Conservation (phyloP, 805 yeast species). For the Alloascoidea africana region DNA sequence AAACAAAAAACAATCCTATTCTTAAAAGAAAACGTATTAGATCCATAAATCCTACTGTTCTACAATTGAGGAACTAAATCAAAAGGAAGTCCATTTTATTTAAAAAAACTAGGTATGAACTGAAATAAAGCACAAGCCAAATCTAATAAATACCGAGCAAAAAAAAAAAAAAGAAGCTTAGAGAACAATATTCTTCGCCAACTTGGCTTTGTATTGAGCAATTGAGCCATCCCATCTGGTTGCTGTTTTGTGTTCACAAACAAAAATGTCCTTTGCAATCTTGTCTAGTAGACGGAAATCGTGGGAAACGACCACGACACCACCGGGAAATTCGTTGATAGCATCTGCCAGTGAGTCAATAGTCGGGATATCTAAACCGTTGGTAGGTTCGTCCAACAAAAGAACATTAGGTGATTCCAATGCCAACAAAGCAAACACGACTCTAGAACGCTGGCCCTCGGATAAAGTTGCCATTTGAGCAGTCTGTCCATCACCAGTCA, state of each 20-base stretch:
- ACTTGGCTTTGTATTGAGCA: conserved; percentile 81
- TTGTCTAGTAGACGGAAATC: conserved; percentile 96
- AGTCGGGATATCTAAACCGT: conserved; percentile 97
- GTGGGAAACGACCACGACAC: conserved; percentile 97
- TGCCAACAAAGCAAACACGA: conserved; percentile 92
- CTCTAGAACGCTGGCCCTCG: conserved; percentile 99
- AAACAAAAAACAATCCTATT: too few species aligned
- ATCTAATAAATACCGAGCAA: too few species aligned
- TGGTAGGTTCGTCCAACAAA: conserved; percentile 97
- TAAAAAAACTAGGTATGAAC: too few species aligned
- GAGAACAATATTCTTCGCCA: conserved; percentile 77
- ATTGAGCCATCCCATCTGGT: conserved; percentile 94
- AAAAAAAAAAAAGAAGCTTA: too few species aligned
- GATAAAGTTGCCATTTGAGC: conserved; percentile 97
- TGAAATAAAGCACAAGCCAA: too few species aligned
- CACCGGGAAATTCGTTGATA: conserved; percentile 88
- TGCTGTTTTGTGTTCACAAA: conserved; percentile 89
- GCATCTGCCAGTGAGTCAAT: conserved; percentile 97
- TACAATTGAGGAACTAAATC: too few species aligned
- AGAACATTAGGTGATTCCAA: conserved; percentile 90
- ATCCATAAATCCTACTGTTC: too few species aligned
- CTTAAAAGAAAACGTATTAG: too few species aligned
- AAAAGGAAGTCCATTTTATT: too few species aligned
- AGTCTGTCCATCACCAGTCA: conserved; percentile 98
- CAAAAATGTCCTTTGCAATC: conserved; percentile 94